Conservation (phyloP, 2,329 filamentous ascomycete genomes). For the Aplosporella prunicola region DNA sequence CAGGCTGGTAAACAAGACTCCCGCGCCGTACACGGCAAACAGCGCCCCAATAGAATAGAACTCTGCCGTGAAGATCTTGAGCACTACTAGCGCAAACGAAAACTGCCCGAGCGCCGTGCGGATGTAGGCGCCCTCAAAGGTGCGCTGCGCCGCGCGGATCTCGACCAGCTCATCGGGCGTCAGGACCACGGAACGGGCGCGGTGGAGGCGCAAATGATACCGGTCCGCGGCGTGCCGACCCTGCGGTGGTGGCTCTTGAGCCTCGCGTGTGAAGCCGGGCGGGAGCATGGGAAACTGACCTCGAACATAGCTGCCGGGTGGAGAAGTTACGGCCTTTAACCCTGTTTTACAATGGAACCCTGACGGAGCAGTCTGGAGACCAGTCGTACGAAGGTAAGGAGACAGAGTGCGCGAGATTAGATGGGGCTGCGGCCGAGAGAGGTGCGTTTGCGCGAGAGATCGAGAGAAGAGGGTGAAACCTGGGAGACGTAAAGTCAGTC, state of each 20-base stretch:
- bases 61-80: conserved; percentile 93
- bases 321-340: too few relatives aligned
- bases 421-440: too few relatives aligned
- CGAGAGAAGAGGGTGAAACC: too few relatives aligned
- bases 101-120: conserved; percentile 92
- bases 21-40: conserved; percentile 83
- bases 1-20: conserved; percentile 70
- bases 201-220: conserved; percentile 71
- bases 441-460: too few relatives aligned
- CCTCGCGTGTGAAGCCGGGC: background rate
- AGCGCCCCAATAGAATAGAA: conserved; percentile 97
- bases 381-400: too few relatives aligned
- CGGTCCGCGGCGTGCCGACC: conserved; percentile 57
- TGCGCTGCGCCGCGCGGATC: conserved; percentile 87
- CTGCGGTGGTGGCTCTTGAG: conserved; percentile 19
- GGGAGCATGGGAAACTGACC: conserved; percentile 9
- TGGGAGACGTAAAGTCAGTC: too few relatives aligned
- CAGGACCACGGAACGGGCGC: conserved; percentile 72
- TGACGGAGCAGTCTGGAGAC: too few relatives aligned
- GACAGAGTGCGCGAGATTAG: too few relatives aligned
- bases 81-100: conserved; percentile 84
- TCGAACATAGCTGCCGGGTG: conserved; percentile 14
- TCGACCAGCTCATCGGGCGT: conserved; percentile 83
- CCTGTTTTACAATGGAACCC: too few relatives aligned
- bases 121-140: conserved; percentile 95